phyloP scores from a whole-genome alignment of 257 asterid species.

The Mitragyna speciosa region DNA sequence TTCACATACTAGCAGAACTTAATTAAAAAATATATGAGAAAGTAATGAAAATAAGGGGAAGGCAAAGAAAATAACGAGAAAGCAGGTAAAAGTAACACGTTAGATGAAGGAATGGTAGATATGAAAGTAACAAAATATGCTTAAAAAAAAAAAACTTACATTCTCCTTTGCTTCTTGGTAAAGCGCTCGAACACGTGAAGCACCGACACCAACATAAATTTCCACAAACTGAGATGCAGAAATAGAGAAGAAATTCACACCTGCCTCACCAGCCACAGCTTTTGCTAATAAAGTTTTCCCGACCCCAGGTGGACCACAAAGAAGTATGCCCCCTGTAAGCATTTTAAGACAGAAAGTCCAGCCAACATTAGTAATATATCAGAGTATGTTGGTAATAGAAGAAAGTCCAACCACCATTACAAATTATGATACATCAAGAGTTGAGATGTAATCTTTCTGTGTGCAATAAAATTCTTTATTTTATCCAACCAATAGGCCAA shows the following conservation, averaged over 20 bases:
- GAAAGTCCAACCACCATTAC: neutral
- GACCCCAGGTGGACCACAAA: conserved; percentile 99
- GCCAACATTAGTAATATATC: conserved; percentile 1
- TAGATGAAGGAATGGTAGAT: neutral
- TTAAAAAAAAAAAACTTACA: conserved; percentile 45
- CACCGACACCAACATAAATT: conserved; percentile 98
- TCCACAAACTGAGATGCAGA: conserved; percentile 99
- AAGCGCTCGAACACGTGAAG: conserved; percentile 96
- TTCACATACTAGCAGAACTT: neutral
- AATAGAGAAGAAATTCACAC: conserved; percentile 96
- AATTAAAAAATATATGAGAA: too few relatives aligned
- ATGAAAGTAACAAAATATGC: neutral
- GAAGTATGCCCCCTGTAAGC: conserved; percentile 88
- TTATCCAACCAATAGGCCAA: neutral
- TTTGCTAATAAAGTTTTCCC: conserved; percentile 96
- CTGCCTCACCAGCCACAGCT: conserved; percentile 99
- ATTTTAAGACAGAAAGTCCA: conserved; percentile 21
- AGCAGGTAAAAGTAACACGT: neutral
- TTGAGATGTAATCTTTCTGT: neutral
- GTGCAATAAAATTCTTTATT: neutral
- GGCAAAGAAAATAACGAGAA: neutral
- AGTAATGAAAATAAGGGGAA: neutral
- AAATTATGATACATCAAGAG: neutral
- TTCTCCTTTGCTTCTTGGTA: conserved; percentile 97
- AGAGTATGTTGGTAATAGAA: neutral